phyloP scores from a whole-genome alignment of 2,329 filamentous ascomycete species.

The Aureobasidium subglaciale region DNA sequence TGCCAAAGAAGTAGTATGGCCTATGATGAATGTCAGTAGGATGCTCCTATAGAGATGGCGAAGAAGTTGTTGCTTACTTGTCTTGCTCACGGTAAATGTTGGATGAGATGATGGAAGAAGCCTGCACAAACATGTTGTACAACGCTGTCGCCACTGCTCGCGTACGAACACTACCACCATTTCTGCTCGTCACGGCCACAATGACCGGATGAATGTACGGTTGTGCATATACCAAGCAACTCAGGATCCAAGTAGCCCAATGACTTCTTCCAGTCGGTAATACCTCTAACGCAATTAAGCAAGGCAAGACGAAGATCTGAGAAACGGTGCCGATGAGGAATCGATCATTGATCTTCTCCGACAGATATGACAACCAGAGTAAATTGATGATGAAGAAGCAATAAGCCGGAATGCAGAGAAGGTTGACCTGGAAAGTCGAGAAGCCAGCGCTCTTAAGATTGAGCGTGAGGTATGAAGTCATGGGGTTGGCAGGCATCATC shows the following conservation, averaged over 20 bases:
- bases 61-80: slow-evolving; percentile 17
- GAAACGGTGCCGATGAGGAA: slow-evolving; percentile 41
- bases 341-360: slow-evolving; percentile 44
- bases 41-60: slow-evolving; percentile 23
- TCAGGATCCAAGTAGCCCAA: slow-evolving; percentile 34
- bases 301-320: slow-evolving; percentile 36
- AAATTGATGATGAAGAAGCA: slow-evolving; percentile 46
- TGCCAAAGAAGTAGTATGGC: slow-evolving; percentile 49
- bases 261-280: slow-evolving; percentile 29
- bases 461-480: slow-evolving; percentile 34
- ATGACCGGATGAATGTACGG: slow-evolving; percentile 49
- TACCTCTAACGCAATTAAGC: slow-evolving; percentile 32
- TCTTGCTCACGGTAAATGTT: slow-evolving; percentile 9
- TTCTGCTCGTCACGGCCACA: slow-evolving; percentile 55
- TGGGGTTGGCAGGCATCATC: slow-evolving; percentile 32
- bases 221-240: slow-evolving; percentile 33
- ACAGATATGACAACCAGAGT: slow-evolving; percentile 41
- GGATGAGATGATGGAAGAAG: slow-evolving; percentile 32
- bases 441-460: slow-evolving; percentile 34
- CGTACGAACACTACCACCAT: slow-evolving; percentile 55
- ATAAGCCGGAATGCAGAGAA: slow-evolving; percentile 37
- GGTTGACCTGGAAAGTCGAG: slow-evolving; percentile 36
- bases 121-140: slow-evolving; percentile 50
- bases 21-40: slow-evolving; percentile 21
- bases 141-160: slow-evolving; percentile 55